Evolutionary conservation across 2,329 filamentous ascomycete genomes (phyloP).

Genomic region (Neopestalotiopsis rosae): DNA sequence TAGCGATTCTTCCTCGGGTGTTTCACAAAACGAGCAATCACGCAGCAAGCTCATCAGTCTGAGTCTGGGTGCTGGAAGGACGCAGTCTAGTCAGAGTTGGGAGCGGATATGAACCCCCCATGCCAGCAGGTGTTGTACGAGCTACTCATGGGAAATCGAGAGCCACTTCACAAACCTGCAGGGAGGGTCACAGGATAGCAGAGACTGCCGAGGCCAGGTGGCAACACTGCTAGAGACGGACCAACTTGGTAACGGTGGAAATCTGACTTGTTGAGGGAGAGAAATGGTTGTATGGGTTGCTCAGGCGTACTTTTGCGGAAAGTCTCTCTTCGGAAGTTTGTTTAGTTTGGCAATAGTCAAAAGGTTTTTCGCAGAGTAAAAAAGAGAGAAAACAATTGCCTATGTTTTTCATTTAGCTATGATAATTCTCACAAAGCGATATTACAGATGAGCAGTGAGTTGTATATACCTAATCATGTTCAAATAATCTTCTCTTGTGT

Average conservation of each 20-base stretch:
- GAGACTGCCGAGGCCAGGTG: background rate
- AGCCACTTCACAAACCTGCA: background rate
- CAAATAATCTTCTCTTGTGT: background rate
- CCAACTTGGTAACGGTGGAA: background rate
- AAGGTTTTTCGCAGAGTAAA: background rate
- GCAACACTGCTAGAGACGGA: constrained; percentile 14
- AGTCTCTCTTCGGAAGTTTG: constrained; percentile 5
- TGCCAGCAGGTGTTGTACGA: background rate
- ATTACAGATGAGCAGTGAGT: background rate
- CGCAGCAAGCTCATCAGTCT: background rate
- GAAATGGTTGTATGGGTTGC: constrained; percentile 10
- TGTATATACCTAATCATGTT: background rate
- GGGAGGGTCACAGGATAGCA: background rate
- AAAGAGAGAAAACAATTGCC: background rate
- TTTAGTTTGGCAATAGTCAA: constrained; percentile 18
- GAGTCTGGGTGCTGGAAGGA: background rate
- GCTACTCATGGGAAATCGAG: background rate
- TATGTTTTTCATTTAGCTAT: no score
- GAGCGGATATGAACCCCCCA: background rate
- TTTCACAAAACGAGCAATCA: background rate
- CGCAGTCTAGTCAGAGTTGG: background rate
- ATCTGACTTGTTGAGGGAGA: background rate
- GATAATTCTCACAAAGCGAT: no score
- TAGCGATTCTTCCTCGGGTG: constrained; percentile 15
- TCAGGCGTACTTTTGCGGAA: constrained; percentile 16